Percentiles rank a stretch among this genome's conserved stretches.
Evolutionary conservation across 2,329 filamentous ascomycete genomes (phyloP).

Genomic region (Exophiala spinifera): DNA sequence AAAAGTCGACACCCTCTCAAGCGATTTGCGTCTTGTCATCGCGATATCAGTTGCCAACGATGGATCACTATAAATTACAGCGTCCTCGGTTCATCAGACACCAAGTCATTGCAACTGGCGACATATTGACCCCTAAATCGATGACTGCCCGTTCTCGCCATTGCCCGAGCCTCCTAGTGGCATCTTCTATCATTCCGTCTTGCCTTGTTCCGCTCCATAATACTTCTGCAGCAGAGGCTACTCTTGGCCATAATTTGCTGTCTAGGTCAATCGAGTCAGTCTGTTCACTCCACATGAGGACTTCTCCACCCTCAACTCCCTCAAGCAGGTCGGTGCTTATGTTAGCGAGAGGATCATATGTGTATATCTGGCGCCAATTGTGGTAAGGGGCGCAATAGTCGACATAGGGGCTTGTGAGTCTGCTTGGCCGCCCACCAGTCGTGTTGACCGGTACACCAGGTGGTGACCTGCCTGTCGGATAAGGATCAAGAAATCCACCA

Average conservation of each 20-base stretch:
- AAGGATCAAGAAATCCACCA: constrained; percentile 28
- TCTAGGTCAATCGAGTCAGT: constrained; percentile 75
- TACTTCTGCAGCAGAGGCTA: constrained; percentile 55
- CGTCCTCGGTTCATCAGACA: constrained; percentile 56
- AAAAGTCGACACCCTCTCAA: not conserved
- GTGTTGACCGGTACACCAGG: constrained; percentile 27
- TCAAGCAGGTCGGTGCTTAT: constrained; percentile 61
- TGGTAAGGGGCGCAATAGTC: constrained; percentile 81
- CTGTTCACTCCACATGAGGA: constrained; percentile 76
- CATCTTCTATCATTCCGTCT: constrained; percentile 51
- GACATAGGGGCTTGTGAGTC: constrained; percentile 56
- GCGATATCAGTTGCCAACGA: no score
- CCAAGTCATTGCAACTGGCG: constrained; percentile 69
- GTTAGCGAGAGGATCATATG: constrained; percentile 68
- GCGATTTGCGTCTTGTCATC: no score
- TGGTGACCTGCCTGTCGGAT: constrained; percentile 26
- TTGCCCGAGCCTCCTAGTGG: constrained; percentile 65
- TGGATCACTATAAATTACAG: constrained; percentile 13
- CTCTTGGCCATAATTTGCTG: constrained; percentile 52
- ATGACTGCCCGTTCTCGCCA: constrained; percentile 70
- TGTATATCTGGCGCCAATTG: constrained; percentile 78
- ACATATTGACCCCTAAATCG: constrained; percentile 61
- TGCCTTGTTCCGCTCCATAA: constrained; percentile 57
- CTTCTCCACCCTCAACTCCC: constrained; percentile 76
- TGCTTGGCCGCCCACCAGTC: constrained; percentile 21